Base-by-base conservation (phyloP, 345 rosid species). In the Viola odorata region DNA sequence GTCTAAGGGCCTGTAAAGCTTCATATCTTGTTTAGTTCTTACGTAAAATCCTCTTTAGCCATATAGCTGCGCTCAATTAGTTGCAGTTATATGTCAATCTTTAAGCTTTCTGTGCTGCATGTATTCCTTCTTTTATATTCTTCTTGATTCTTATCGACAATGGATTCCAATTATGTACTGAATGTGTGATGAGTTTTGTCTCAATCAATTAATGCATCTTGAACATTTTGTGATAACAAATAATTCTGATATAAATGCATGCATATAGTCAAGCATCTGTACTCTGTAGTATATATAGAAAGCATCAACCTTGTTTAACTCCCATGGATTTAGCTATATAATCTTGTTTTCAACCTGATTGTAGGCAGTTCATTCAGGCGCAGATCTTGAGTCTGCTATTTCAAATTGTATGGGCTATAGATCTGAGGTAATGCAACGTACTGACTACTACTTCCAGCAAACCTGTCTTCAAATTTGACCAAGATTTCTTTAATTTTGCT, bases 341-440 rank as follows among this genome's bases (percentile, higher is more conserved):
- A 42, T 10, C 44, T 50, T 47, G 50, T 45, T 47, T 63, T 40
- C 12, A 36, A 17, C 58, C 32, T 55, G 58, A 44, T 58, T 72
- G 53, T 68, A 94, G 99, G 99, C 99, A 38, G 99, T 94, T 72
- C 99, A 94, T 82, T 94, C 97, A 15, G 99, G 99, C 71, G 99
- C 97, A 55, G 99, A 94, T 78, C 96, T 94, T 16, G 99, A 90
- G 74, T 94, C 99, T 59, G 91, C 99, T 61, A 78, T 90, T 73
- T 67, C 88, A 64, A 90, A 86, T 78, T 94, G 99, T 74, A 74
- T 94, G 97, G 99, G 99, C 69, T 94, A 94, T 80, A 84, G 16
- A 64, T 74, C 84, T 45, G 85, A 86, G 86, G 99, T 94, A 81
- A 55, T 60, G 37, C 17, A 53, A 58, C 51, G 55, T 3, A 54